phyloP scores from a whole-genome alignment of 2,329 filamentous ascomycete species.

The Hypomyces perniciosus region DNA sequence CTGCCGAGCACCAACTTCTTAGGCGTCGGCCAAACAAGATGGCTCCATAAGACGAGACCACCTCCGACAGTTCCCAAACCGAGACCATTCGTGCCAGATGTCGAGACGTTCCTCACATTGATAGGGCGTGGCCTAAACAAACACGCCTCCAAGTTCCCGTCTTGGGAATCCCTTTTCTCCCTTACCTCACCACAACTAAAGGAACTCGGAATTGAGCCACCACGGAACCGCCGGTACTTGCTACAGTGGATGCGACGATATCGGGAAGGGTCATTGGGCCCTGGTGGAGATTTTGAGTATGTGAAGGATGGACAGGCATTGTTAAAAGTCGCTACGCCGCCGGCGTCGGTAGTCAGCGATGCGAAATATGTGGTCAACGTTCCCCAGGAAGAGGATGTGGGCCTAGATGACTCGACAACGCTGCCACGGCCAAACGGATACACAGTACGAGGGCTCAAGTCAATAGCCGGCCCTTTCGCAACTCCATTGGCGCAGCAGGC shows the following conservation, averaged over 20 bases:
- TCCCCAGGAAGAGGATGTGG: constrained; percentile 37
- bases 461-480: constrained; percentile 70
- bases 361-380: constrained; percentile 52
- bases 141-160: constrained; percentile 79
- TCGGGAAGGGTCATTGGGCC: constrained; percentile 67
- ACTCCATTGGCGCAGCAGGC: constrained; percentile 59
- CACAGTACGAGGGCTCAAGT: constrained; percentile 59
- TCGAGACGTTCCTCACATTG: constrained; percentile 77
- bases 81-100: constrained; percentile 81
- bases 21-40: constrained; percentile 34
- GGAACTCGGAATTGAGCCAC: constrained; percentile 79
- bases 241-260: constrained; percentile 85
- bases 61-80: constrained; percentile 53
- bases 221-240: constrained; percentile 76
- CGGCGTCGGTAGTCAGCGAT: constrained; percentile 33
- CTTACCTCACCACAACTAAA: constrained; percentile 71
- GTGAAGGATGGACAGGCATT: constrained; percentile 54
- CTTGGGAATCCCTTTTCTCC: constrained; percentile 86
- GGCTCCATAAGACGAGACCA: constrained; percentile 37
- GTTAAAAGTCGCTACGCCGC: constrained; percentile 42
- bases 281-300: constrained; percentile 74
- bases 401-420: constrained; percentile 15
- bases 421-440: constrained; percentile 40
- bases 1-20: constrained; percentile 27
- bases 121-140: constrained; percentile 83